Conservation (phyloP, 2,329 filamentous ascomycete genomes). For the Balansia obtecta region DNA sequence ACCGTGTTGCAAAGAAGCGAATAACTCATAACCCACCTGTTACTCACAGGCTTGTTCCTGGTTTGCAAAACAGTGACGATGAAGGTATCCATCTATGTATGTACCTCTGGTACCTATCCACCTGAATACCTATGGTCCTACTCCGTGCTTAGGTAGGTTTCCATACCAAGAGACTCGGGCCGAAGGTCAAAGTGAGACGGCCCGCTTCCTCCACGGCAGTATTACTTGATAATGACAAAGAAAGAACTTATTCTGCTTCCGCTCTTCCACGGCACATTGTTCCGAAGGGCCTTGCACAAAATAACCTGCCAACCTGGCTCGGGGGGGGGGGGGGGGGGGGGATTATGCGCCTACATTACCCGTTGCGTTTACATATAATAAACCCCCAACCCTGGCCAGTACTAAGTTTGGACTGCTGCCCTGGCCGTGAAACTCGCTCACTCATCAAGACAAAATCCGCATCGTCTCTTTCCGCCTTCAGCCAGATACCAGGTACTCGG, state of each 20-base stretch:
- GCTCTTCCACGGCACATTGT: neutral
- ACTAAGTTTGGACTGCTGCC: neutral
- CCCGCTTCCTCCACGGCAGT: neutral
- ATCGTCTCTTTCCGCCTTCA: neutral
- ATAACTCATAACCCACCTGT: neutral
- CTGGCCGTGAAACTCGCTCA: no score
- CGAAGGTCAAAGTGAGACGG: neutral
- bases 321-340: no score
- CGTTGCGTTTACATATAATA: neutral
- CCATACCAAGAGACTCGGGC: neutral
- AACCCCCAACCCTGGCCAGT: neutral
- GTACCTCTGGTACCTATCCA: no score
- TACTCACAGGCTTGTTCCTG: neutral
- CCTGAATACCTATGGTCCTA: no score
- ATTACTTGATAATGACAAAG: neutral
- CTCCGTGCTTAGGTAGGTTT: neutral
- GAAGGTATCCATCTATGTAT: no score
- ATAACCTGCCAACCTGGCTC: no score
- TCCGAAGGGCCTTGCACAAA: neutral
- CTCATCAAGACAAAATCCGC: neutral
- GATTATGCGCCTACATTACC: no score
- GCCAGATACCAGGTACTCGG: neutral
- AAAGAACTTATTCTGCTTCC: neutral
- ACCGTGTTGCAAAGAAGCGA: neutral
- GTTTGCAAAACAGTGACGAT: no score